Evolutionary conservation across 2,329 filamentous ascomycete genomes (phyloP).

Genomic region (Diaporthe velutina): DNA sequence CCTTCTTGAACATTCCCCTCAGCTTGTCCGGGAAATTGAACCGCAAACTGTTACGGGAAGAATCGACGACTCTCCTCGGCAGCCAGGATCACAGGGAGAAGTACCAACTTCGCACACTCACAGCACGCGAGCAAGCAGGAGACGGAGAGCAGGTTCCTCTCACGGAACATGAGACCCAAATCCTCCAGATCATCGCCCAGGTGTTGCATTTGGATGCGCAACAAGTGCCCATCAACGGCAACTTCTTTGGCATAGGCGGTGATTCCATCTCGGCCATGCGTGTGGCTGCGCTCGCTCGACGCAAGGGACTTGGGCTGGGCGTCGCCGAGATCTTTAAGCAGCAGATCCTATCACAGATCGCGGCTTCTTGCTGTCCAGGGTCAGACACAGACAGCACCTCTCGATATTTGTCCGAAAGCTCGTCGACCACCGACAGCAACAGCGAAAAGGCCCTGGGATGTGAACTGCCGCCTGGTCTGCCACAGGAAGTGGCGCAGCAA

Average conservation of each 20-base stretch:
- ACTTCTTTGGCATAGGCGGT: constrained; percentile 63
- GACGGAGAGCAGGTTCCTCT: background rate
- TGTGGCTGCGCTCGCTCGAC: constrained; percentile 52
- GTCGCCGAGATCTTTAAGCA: background rate
- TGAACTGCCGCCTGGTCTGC: background rate
- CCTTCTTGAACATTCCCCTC: constrained; percentile 42
- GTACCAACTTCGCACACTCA: background rate
- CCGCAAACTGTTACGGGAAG: background rate
- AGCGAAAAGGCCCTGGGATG: background rate
- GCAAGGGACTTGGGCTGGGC: background rate
- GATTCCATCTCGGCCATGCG: constrained; percentile 66
- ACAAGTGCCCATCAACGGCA: constrained; percentile 48
- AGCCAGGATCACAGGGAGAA: background rate
- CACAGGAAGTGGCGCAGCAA: background rate
- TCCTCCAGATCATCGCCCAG: constrained; percentile 45
- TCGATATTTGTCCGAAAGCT: background rate
- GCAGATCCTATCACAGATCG: background rate
- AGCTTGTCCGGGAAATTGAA: constrained; percentile 46
- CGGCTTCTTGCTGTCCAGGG: background rate
- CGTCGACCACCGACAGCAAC: background rate
- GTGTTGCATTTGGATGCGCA: constrained; percentile 11
- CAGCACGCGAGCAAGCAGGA: background rate
- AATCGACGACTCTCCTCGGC: background rate
- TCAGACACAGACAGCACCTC: background rate
- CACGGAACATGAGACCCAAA: constrained; percentile 54